Base-by-base conservation (phyloP, 1,284 basidiomycete genomes). In the Xerocomus amazonicus region DNA sequence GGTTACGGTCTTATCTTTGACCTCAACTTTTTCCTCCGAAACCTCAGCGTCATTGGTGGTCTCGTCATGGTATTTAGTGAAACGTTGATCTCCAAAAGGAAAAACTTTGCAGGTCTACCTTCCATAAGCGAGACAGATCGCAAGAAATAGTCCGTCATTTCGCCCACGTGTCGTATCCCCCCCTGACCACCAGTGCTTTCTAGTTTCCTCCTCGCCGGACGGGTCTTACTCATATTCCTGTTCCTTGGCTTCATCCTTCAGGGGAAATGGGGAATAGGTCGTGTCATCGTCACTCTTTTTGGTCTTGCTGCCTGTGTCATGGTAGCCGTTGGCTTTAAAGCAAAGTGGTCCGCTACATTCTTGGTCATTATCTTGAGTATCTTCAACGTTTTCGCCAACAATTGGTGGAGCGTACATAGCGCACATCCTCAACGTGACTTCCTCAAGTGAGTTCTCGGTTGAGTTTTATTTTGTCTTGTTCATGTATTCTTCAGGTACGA, bases 301-400 rank as follows among this genome's bases (percentile, higher is more conserved):
- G 92, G 92, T 50, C 78, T 97, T 41, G 87, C 80, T n/a, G 95
- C 96, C 1, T 98, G 96, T 68, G 71, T 84, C 63, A 97, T 97
- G 92, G 95, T 99, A 47, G 97, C 95, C 9, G 81, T 99, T 55
- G 97, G 97, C 43, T 99, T 98, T 84, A 99, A 99, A 76, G 96
- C 97, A 62, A 96, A 97, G 71, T 97, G 94, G 92, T 93, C 91
- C 13, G 96, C 96, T 3, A 83, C 85, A n/a, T 98, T 99, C 85
- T 81, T 99, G 52, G 94, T 98, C 53, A 71, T 97, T 59, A 80
- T 96, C 6, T 75, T 99, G 59, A 92, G 88, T 66, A 71, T 92
- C 56, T 97, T 99, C 85, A 99, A 99, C 70, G 90, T 98, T 32
- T 90, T 96, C 62, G 92, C 93, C 72, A 99, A 99, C 81, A 97